A percentile compares a stretch with the other conserved stretches of the same genome.
Conservation (phyloP, 495 filamentous ascomycete genomes). For the Aeminium ludgeri region DNA sequence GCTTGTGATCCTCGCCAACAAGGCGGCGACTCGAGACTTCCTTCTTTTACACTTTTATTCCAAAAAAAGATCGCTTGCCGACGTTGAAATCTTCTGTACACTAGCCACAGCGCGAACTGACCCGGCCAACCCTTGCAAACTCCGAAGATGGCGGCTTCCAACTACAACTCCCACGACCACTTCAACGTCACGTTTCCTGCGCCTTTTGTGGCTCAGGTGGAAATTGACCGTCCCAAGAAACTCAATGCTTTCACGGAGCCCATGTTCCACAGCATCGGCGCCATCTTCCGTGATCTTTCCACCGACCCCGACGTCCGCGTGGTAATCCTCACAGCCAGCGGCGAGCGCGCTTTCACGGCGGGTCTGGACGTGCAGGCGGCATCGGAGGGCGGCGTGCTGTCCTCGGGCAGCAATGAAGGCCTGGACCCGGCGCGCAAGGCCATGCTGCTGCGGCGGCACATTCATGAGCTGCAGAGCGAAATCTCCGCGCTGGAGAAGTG, state of each 20-base stretch:
- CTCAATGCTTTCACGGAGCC: slow-evolving; percentile 75
- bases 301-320: slow-evolving; percentile 53
- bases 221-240: slow-evolving; percentile 81
- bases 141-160: too few species aligned
- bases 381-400: slow-evolving; percentile 14
- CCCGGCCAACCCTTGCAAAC: too few species aligned
- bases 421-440: slow-evolving; percentile 54
- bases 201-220: slow-evolving; percentile 70
- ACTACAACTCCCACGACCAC: slow-evolving; percentile 32
- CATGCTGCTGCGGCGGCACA: slow-evolving; percentile 42
- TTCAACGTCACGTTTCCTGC: slow-evolving; percentile 61
- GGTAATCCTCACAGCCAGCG: slow-evolving; percentile 68
- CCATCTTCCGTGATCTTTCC: slow-evolving; percentile 60
- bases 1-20: too few species aligned
- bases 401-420: neutral
- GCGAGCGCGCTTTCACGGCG: slow-evolving; percentile 68
- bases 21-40: too few species aligned
- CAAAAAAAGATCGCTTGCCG: too few species aligned
- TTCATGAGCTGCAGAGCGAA: slow-evolving; percentile 62
- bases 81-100: too few species aligned
- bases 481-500: slow-evolving; percentile 65
- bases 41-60: too few species aligned
- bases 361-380: slow-evolving; percentile 57
- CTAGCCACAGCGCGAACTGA: too few species aligned
- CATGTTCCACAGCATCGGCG: slow-evolving; percentile 76